These are phyloP conservation scores for Amphirosellinia nigrospora DNA, from an alignment of 495 filamentous ascomycete species.

Conservation along the genomic window DNA sequence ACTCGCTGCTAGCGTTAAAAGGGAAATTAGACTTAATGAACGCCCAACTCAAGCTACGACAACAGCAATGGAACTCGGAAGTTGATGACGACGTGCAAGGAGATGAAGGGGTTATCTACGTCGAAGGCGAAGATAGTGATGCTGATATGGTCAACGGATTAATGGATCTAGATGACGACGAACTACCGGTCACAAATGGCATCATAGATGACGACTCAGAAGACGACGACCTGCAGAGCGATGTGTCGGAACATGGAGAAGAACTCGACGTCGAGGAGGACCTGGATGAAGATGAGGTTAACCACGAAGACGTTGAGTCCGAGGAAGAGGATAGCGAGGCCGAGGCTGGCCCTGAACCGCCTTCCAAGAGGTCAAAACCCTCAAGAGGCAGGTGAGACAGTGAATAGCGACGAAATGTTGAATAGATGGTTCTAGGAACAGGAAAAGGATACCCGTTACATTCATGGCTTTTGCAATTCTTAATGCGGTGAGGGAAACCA, in stretches of 20 bases:
- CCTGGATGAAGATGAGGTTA: slow-evolving; percentile 52
- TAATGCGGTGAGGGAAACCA: background rate
- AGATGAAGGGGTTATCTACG: slow-evolving; percentile 82
- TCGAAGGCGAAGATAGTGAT: slow-evolving; percentile 74
- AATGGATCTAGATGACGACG: slow-evolving; percentile 42
- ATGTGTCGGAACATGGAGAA: slow-evolving; percentile 46
- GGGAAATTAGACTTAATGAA: slow-evolving; percentile 91
- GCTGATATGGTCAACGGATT: slow-evolving; percentile 51
- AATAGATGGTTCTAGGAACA: slow-evolving; percentile 27
- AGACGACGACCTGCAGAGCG: slow-evolving; percentile 50
- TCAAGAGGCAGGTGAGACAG: slow-evolving; percentile 37
- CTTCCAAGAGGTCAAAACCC: slow-evolving; percentile 40
- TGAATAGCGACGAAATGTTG: slow-evolving; percentile 18
- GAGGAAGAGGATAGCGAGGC: slow-evolving; percentile 53
- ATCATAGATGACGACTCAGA: slow-evolving; percentile 47
- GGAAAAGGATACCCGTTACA: slow-evolving; percentile 35
- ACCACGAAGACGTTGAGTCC: slow-evolving; percentile 50
- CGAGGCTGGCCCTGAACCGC: slow-evolving; percentile 41
- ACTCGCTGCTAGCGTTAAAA: slow-evolving; percentile 83
- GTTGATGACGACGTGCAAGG: slow-evolving; percentile 63
- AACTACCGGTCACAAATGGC: slow-evolving; percentile 44
- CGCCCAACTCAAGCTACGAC: slow-evolving; percentile 81
- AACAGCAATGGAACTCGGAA: slow-evolving; percentile 54
- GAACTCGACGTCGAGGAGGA: slow-evolving; percentile 47
- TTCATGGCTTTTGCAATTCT: slow-evolving; percentile 6